Conservation (phyloP, 1,284 basidiomycete genomes). For the Laetiporus sulphureus region DNA sequence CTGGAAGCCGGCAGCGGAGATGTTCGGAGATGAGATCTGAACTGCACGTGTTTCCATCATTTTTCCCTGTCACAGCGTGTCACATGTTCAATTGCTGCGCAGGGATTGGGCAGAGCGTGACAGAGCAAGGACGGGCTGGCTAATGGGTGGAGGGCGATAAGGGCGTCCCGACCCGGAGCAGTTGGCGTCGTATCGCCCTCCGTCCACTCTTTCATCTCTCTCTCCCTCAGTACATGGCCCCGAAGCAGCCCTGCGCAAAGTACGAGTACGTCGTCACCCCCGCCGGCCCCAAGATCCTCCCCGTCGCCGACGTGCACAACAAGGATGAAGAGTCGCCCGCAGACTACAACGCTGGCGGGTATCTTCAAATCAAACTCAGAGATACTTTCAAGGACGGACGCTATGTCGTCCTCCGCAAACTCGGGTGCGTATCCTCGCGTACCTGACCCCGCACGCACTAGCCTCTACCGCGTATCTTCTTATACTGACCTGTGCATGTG, state of each 20-base stretch:
- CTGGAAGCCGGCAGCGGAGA: no score
- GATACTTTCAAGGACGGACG: slow-evolving; percentile 77
- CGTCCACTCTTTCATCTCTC: slow-evolving; percentile 1
- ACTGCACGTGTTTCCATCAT: no score
- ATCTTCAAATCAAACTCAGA: slow-evolving; percentile 70
- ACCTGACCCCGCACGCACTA: slow-evolving; percentile 17
- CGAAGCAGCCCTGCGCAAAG: slow-evolving; percentile 58
- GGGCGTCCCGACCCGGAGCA: slow-evolving; percentile 2
- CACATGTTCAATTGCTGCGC: no score
- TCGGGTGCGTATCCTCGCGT: slow-evolving; percentile 52
- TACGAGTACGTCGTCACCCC: slow-evolving; percentile 70
- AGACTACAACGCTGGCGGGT: slow-evolving; percentile 76
- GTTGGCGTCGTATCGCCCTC: slow-evolving; percentile 3
- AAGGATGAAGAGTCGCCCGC: slow-evolving; percentile 77
- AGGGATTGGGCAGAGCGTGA: no score
- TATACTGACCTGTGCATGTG: slow-evolving; percentile 6
- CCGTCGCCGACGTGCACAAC: slow-evolving; percentile 52
- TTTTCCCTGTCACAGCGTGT: no score
- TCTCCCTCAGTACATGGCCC: slow-evolving; percentile 43
- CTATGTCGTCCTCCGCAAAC: slow-evolving; percentile 77
- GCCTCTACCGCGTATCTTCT: slow-evolving; percentile 14
- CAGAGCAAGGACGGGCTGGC: no score
- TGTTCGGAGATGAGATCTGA: no score
- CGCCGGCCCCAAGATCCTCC: slow-evolving; percentile 60
- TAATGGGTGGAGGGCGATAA: no score